A percentile compares a stretch with the other conserved stretches of the same genome.
Conservation (phyloP, 139 green algal species). For the Astrephomene gubernaculifera region DNA sequence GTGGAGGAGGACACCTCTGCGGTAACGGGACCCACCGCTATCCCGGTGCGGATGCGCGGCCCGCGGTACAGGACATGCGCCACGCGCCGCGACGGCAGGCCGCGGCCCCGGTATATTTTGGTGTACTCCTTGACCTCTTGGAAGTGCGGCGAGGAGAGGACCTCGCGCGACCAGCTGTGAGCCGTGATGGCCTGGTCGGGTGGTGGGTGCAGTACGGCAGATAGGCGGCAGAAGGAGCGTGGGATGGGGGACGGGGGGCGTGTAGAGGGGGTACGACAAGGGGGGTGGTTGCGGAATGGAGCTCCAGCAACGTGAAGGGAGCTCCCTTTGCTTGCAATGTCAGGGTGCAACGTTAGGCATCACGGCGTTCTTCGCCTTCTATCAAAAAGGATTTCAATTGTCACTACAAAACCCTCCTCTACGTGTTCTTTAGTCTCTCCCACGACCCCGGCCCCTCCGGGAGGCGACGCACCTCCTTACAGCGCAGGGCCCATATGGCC, state of each 20-base stretch:
- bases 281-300: no score
- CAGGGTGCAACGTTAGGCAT: no score
- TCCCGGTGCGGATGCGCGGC: constrained; percentile 15
- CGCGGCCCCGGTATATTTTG: neutral
- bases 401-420: no score
- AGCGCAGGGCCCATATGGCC: constrained; percentile 20
- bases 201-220: no score
- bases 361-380: no score
- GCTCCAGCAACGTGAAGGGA: no score
- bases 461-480: neutral
- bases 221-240: no score
- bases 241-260: no score
- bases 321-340: no score
- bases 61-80: constrained; percentile 8
- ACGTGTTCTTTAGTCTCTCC: no score
- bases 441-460: neutral
- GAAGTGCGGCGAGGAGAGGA: constrained; percentile 1
- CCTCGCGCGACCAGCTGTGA: constrained; percentile 4
- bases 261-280: no score
- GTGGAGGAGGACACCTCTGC: constrained; percentile 22
- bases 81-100: neutral
- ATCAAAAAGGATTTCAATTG: no score
- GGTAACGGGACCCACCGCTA: constrained; percentile 2
- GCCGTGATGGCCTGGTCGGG: neutral
- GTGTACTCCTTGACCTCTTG: neutral